Base-by-base conservation (phyloP, 2,329 filamentous ascomycete genomes). In the Arachnomyces sp. region DNA sequence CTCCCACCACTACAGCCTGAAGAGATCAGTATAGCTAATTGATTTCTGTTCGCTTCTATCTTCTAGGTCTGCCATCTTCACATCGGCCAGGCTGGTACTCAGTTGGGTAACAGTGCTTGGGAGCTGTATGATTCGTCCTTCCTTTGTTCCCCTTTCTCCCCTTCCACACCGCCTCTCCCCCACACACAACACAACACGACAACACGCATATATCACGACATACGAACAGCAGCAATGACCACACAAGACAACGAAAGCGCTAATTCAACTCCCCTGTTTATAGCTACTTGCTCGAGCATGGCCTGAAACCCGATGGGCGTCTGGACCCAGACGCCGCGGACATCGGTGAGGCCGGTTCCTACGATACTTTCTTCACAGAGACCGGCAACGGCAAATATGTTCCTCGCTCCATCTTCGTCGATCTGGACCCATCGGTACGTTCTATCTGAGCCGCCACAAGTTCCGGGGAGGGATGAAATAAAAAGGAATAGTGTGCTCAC, bases 81-180 rank as follows among this genome's bases (percentile, higher is more conserved):
- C 60, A 78, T 82, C 61, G 78, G 78, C 62, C 78, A 82, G 67
- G 78, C 78, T 62, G 78, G 78, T 61, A 73, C 70, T 40, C 78
- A 82, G 70, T 73, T 82, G 44, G 78, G 78, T 54, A 82, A 82
- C 67, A 76, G 73, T 56, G 78, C 78, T 52, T 82, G 78, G 78
- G 78, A 82, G 64, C 71, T 82, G 78, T 82, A 75, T 50, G 76
- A 61, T 42, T 31, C 44, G 48, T 51, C 58, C 54, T 59, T 52
- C 56, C 55, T 51, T 50, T 56, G 46, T 39, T 44, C 34, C 21
- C 32, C 18, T 38, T 48, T 48, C 38, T 42, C 44, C 45, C 49
- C 45, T 43, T 31, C 33, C 38, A 39, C 35, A 39, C 39, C 40
- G 37, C 17, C 14, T 33, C 28, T n/a, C 30, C 38, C 13, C 31